Evolutionary conservation across 345 rosid species (phyloP).

Genomic region (Populus davidiana): DNA sequence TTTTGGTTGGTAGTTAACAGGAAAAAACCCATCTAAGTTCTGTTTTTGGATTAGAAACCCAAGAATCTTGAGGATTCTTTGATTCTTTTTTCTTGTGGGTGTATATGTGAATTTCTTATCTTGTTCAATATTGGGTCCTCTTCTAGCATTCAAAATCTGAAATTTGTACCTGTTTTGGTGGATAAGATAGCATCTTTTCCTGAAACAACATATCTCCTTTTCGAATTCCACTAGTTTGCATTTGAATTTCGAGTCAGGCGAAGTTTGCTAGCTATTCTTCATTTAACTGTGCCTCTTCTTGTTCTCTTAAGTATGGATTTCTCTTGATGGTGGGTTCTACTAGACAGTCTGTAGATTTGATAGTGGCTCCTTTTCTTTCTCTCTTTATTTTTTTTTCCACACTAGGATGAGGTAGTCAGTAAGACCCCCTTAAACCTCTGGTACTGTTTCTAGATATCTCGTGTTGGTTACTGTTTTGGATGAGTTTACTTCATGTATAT

Average conservation of each 20-base stretch:
- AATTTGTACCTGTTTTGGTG: constrained; percentile 18
- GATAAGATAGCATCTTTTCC: constrained; percentile 41
- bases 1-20: constrained; percentile 30
- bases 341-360: constrained; percentile 42
- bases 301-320: constrained; percentile 26
- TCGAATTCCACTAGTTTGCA: constrained; percentile 24
- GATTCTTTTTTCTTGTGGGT: constrained; percentile 29
- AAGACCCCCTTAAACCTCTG: constrained; percentile 24
- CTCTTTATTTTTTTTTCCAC: constrained; percentile 23
- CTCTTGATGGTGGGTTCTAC: constrained; percentile 40
- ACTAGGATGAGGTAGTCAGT: constrained; percentile 27
- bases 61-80: constrained; percentile 37
- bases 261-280: not conserved
- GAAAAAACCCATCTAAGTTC: constrained; percentile 6
- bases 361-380: constrained; percentile 30
- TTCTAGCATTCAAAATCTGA: constrained; percentile 19
- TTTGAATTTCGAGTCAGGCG: constrained; percentile 24
- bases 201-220: constrained; percentile 5
- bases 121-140: constrained; percentile 22
- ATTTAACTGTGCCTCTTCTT: constrained; percentile 5
- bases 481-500: constrained; percentile 71
- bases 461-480: constrained; percentile 44
- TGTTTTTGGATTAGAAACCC: not conserved
- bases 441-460: constrained; percentile 34
- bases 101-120: constrained; percentile 23